These are phyloP conservation scores for Rhodotorula sp. DNA, from an alignment of 1,284 basidiomycete genomes.

Conservation along the genomic window DNA sequence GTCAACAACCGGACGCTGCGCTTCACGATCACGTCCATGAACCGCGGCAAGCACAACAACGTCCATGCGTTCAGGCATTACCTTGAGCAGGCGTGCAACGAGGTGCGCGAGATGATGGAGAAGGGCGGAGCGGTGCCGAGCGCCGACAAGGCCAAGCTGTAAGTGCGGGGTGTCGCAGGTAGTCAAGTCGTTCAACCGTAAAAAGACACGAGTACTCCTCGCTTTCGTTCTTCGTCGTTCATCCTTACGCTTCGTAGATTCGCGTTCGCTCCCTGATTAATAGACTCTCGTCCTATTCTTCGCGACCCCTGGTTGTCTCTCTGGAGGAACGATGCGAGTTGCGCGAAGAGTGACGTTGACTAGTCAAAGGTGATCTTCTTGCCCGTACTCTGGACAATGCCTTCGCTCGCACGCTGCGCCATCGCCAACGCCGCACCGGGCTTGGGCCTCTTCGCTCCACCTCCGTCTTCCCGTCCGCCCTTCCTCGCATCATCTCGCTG, in stretches of 20 bases:
- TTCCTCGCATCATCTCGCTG: conserved; percentile 34
- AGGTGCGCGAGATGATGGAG: conserved; percentile 46
- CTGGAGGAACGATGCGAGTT: not conserved
- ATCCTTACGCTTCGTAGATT: not conserved
- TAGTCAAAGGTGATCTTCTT: conserved; percentile 73
- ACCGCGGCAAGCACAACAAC: conserved; percentile 57
- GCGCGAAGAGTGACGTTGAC: not conserved
- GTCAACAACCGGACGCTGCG: conserved; percentile 84
- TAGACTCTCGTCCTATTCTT: not conserved
- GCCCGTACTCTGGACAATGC: conserved; percentile 75
- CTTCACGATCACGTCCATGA: conserved; percentile 87
- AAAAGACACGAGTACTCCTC: not conserved
- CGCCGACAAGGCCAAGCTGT: conserved; percentile 42
- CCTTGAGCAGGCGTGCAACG: conserved; percentile 48
- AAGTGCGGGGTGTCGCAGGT: not conserved
- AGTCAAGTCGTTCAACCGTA: not conserved
- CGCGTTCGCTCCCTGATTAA: not conserved
- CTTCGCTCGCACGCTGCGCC: conserved; percentile 79
- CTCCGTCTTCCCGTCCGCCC: conserved; percentile 46
- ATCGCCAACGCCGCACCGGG: conserved; percentile 88
- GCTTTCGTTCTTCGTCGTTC: not conserved
- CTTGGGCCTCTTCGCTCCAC: conserved; percentile 57
- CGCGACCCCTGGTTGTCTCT: not conserved
- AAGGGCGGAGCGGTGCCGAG: conserved; percentile 29
- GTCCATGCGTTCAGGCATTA: conserved; percentile 46